phyloP scores from a whole-genome alignment of 164 flowering plant species.

The Chimonanthus salicifolius region DNA sequence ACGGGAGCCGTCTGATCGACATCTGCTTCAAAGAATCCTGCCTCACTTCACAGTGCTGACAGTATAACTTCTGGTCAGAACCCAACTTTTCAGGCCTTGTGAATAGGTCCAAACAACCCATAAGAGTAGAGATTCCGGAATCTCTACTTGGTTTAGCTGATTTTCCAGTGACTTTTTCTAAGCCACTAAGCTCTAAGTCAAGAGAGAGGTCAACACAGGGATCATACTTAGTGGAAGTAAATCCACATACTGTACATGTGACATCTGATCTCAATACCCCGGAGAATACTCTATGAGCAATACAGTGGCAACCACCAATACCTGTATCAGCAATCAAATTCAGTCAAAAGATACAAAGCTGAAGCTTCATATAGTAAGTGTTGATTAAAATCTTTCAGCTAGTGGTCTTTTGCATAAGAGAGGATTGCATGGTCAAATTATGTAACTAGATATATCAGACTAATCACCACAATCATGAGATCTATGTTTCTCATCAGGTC shows the following conservation, averaged over 20 bases:
- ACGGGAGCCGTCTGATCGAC: slow-evolving; percentile 56
- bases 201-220: slow-evolving; percentile 67
- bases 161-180: slow-evolving; percentile 19
- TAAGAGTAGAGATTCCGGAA: slow-evolving; percentile 42
- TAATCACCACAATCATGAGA: not conserved
- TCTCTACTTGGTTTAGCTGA: slow-evolving; percentile 22
- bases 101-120: slow-evolving; percentile 61
- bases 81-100: slow-evolving; percentile 69
- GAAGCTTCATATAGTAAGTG: not conserved
- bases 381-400: not conserved
- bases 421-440: not conserved
- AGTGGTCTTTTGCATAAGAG: not conserved
- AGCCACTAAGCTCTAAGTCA: slow-evolving; percentile 29
- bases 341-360: not conserved
- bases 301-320: slow-evolving; percentile 50
- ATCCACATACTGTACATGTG: slow-evolving; percentile 59
- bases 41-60: slow-evolving; percentile 50
- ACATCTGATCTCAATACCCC: slow-evolving; percentile 66
- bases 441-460: not conserved
- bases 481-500: not conserved
- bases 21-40: slow-evolving; percentile 54
- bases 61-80: slow-evolving; percentile 61
- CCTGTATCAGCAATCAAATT: slow-evolving; percentile 23
- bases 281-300: slow-evolving; percentile 56
- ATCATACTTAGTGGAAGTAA: slow-evolving; percentile 59